phyloP scores from a whole-genome alignment of 2,329 filamentous ascomycete genomes.

The Ascochyta lentis region DNA sequence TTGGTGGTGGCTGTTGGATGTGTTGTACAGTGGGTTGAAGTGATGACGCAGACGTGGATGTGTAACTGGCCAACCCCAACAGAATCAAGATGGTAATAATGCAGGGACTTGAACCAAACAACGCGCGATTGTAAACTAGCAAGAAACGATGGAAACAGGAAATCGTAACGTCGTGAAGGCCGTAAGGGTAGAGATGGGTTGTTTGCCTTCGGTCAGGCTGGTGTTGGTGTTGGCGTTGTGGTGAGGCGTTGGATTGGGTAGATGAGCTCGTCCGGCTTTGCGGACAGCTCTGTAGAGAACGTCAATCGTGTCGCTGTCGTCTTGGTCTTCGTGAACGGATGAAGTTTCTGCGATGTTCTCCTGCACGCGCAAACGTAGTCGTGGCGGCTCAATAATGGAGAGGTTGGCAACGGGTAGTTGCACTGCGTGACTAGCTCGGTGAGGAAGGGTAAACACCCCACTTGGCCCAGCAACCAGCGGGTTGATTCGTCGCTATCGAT shows the following conservation, averaged over 20 bases:
- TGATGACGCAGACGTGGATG: constrained; percentile 18
- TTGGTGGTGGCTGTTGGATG: constrained; percentile 6
- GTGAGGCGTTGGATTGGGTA: constrained; percentile 21
- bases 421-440: constrained; percentile 32
- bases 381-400: constrained; percentile 23
- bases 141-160: constrained; percentile 18
- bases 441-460: constrained; percentile 29
- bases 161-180: constrained; percentile 44
- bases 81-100: constrained; percentile 4
- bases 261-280: constrained; percentile 42
- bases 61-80: constrained; percentile 13
- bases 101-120: constrained; percentile 16
- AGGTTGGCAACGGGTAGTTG: constrained; percentile 27
- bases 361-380: constrained; percentile 17
- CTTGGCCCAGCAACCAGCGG: constrained; percentile 33
- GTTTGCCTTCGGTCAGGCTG: constrained; percentile 26
- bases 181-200: constrained; percentile 24
- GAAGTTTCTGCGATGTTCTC: constrained; percentile 12
- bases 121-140: constrained; percentile 19
- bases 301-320: constrained; percentile 33
- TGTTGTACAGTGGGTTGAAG: background rate
- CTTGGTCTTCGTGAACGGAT: constrained; percentile 20
- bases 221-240: constrained; percentile 22
- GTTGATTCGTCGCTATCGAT: constrained; percentile 24
- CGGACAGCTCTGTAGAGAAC: constrained; percentile 40